Conservation (phyloP, 176 grass and related monocot species). For the Paspalum notatum region DNA sequence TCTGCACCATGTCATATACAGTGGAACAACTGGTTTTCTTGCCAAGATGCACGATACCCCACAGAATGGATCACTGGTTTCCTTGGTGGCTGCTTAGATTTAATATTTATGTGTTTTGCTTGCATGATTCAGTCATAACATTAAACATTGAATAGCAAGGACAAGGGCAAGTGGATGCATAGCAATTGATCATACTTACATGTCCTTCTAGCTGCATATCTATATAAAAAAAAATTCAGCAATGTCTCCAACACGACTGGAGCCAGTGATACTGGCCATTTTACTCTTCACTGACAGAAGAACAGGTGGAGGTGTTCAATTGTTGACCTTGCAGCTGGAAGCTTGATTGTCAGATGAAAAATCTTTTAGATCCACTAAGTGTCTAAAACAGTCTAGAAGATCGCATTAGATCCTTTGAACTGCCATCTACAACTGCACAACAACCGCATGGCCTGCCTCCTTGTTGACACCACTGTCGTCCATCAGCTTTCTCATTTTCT, state of each 20-base stretch:
- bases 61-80: too few species aligned
- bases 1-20: not conserved
- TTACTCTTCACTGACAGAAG: not conserved
- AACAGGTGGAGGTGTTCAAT: not conserved
- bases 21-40: not conserved
- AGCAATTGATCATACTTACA: slow-evolving; percentile 10
- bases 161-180: not conserved
- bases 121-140: not conserved
- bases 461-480: slow-evolving; percentile 78
- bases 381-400: not conserved
- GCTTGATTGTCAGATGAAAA: not conserved
- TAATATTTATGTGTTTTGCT: slow-evolving; percentile 4
- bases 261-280: not conserved
- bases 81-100: not conserved
- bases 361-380: slow-evolving; percentile 14
- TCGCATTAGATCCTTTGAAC: slow-evolving; percentile 29
- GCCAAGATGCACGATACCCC: too few species aligned
- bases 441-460: slow-evolving; percentile 57
- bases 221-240: not conserved
- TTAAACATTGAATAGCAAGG: not conserved
- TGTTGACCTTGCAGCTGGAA: slow-evolving; percentile 22
- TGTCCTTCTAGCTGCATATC: not conserved
- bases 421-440: slow-evolving; percentile 53
- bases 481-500: slow-evolving; percentile 88
- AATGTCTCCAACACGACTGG: not conserved